Conservation (phyloP, 2,329 filamentous ascomycete genomes). For the Diplodia intermedia region DNA sequence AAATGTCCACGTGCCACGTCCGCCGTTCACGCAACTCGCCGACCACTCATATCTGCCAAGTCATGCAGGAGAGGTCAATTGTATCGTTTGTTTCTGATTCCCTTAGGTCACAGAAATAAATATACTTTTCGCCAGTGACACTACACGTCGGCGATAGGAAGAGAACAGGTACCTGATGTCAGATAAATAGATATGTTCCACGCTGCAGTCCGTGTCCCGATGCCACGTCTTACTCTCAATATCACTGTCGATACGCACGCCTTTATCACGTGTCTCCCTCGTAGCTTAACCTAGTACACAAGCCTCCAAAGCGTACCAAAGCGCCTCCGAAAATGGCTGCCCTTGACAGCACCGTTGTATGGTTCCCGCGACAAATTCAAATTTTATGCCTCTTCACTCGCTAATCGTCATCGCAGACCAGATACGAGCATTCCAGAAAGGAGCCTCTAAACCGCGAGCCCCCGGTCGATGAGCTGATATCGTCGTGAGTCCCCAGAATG, state of each 20-base stretch:
- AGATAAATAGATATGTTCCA: conserved; percentile 13
- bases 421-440: conserved; percentile 51
- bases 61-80: conserved; percentile 14
- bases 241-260: not conserved
- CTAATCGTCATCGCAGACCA: conserved; percentile 1
- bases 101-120: conserved; percentile 2
- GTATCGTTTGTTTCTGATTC: not conserved
- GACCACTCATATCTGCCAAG: conserved; percentile 12
- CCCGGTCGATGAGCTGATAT: conserved; percentile 52
- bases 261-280: not conserved
- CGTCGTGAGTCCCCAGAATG: conserved; percentile 44
- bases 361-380: not conserved
- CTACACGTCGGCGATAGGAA: not conserved
- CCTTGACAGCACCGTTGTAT: not conserved
- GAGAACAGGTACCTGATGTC: not conserved
- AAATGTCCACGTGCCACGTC: conserved; percentile 8
- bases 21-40: not conserved
- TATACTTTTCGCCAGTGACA: conserved; percentile 6
- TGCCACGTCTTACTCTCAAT: not conserved
- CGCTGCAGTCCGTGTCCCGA: not conserved
- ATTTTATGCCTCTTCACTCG: not conserved
- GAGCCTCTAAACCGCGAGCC: conserved; percentile 59
- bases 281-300: too few species aligned
- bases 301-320: not conserved
- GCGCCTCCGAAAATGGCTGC: not conserved